phyloP scores from a whole-genome alignment of 352 stramenopile species.

The Thalassiosira mediterranea region DNA sequence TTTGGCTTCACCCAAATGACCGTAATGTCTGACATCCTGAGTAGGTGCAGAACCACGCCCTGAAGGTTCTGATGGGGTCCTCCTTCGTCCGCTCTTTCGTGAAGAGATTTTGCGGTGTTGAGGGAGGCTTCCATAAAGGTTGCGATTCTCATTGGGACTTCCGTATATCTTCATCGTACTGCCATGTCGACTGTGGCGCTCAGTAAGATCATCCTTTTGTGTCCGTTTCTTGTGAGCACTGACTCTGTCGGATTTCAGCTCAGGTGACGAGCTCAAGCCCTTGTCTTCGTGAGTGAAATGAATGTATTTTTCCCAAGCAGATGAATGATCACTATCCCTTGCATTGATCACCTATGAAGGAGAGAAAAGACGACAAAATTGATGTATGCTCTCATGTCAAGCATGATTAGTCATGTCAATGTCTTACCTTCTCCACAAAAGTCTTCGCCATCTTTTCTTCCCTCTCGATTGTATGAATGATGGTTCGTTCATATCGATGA shows the following conservation, averaged over 20 bases:
- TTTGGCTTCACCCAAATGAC: not conserved
- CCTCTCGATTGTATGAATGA: constrained; percentile 47
- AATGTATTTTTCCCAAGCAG: constrained; percentile 41
- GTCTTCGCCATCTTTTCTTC: constrained; percentile 38
- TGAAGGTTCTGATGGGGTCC: not conserved
- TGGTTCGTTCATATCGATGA: constrained; percentile 44
- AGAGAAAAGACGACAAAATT: not conserved
- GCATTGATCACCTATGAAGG: constrained; percentile 24
- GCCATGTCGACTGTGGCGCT: not conserved
- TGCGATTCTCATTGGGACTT: too few relatives aligned
- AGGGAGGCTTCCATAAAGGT: too few relatives aligned
- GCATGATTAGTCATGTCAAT: too few relatives aligned
- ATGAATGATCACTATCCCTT: constrained; percentile 37
- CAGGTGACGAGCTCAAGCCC: constrained; percentile 16
- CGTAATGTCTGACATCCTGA: not conserved
- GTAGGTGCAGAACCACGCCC: not conserved
- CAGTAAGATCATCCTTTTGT: not conserved
- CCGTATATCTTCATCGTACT: constrained; percentile 6
- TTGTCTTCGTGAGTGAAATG: not conserved
- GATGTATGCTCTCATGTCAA: too few relatives aligned
- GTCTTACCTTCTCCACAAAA: constrained; percentile 38
- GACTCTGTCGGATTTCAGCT: constrained; percentile 14
- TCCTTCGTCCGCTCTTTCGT: not conserved
- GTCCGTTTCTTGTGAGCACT: not conserved
- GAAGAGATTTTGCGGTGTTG: not conserved